Percentiles rank a stretch among this genome's conserved stretches.
Conservation (phyloP, 2,329 filamentous ascomycete species). For the Aschersonia sp. region DNA sequence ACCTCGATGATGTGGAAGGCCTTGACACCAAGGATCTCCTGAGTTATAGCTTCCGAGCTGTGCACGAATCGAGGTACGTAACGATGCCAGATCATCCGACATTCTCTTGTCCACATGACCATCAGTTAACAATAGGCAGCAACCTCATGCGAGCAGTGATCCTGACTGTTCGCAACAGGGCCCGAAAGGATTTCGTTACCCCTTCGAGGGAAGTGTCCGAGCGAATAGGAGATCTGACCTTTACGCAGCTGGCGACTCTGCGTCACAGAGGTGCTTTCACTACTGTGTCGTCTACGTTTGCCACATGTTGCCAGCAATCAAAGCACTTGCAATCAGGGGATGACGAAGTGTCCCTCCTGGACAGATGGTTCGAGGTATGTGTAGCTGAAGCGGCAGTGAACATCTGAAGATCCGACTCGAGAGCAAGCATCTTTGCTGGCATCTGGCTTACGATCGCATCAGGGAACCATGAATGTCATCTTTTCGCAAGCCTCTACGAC, state of each 20-base stretch:
- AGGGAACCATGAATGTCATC: slow-evolving; percentile 57
- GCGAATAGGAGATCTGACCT: slow-evolving; percentile 58
- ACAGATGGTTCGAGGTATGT: slow-evolving; percentile 55
- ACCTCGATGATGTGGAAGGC: slow-evolving; percentile 56
- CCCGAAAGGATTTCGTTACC: slow-evolving; percentile 27
- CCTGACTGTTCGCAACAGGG: slow-evolving; percentile 34
- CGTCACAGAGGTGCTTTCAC: slow-evolving; percentile 89
- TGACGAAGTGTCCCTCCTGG: slow-evolving; percentile 32
- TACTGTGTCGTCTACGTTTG: slow-evolving; percentile 80
- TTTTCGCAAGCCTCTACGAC: slow-evolving; percentile 69
- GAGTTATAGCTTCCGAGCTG: slow-evolving; percentile 86
- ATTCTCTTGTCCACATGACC: no score
- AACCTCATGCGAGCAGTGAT: slow-evolving; percentile 55
- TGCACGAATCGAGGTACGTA: slow-evolving; percentile 79
- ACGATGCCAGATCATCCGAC: background rate
- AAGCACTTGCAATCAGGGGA: slow-evolving; percentile 26
- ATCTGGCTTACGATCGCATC: no score
- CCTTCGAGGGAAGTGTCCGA: slow-evolving; percentile 42
- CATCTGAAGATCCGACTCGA: background rate
- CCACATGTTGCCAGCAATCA: slow-evolving; percentile 57
- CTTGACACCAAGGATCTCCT: slow-evolving; percentile 77
- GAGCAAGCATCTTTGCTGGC: background rate
- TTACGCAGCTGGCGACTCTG: slow-evolving; percentile 68
- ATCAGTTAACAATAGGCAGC: slow-evolving; percentile 25
- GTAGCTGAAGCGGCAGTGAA: no score